phyloP scores from a whole-genome alignment of 225 moss, liverwort and hornwort species.

The Straminergon stramineum region DNA sequence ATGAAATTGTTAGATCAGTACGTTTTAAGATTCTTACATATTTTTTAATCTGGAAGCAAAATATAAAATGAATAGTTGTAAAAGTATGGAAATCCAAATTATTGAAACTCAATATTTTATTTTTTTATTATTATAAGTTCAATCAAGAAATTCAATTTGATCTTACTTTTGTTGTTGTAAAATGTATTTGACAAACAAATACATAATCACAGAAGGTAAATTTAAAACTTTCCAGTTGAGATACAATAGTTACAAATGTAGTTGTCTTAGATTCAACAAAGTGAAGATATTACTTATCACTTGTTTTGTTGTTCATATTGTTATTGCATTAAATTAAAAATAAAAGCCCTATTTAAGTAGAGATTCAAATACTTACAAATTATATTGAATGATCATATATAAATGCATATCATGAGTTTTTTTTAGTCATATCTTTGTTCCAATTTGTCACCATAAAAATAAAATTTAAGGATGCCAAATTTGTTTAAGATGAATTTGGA shows the following conservation, averaged over 20 bases:
- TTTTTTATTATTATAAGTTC: background rate
- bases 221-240: accelerated
- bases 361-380: background rate
- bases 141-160: too few species aligned
- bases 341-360: too few species aligned
- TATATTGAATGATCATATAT: background rate
- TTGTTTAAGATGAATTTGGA: background rate
- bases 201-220: background rate
- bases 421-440: too few species aligned
- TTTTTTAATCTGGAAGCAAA: too few species aligned
- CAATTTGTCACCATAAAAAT: background rate
- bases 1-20: too few species aligned
- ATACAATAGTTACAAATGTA: too few species aligned
- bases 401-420: too few species aligned
- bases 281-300: background rate
- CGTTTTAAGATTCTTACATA: background rate
- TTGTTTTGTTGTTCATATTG: background rate
- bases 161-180: accelerated
- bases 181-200: background rate
- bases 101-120: background rate
- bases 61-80: background rate
- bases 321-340: too few species aligned
- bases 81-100: too few species aligned
- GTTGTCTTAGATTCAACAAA: too few species aligned
- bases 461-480: too few species aligned